Percentiles rank a stretch among this genome's conserved stretches.
These are phyloP conservation scores for Fusarium proliferatum DNA, from an alignment of 2,329 filamentous ascomycete genomes.

Conservation along the genomic window DNA sequence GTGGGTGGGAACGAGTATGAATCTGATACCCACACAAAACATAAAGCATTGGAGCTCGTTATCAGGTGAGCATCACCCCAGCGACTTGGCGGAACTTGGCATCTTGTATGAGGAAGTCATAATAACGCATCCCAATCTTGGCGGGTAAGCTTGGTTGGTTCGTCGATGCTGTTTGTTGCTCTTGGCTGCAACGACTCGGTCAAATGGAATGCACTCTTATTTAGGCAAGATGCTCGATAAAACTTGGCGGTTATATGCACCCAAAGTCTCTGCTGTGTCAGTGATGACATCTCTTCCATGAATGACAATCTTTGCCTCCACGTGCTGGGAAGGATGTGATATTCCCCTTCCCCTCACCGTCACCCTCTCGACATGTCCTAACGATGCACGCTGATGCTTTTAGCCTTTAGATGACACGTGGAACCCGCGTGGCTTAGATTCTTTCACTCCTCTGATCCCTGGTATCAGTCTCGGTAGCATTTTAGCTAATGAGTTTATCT, in stretches of 20 bases:
- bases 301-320: slow-evolving; percentile 7
- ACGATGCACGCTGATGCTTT: background rate
- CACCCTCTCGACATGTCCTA: background rate
- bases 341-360: slow-evolving; percentile 11
- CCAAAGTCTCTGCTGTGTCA: background rate
- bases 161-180: background rate
- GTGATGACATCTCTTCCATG: slow-evolving; percentile 2
- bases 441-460: background rate
- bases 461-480: background rate
- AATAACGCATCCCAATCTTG: slow-evolving; percentile 30
- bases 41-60: background rate
- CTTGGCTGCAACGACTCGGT: slow-evolving; percentile 17
- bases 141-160: slow-evolving; percentile 19
- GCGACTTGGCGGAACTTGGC: slow-evolving; percentile 21
- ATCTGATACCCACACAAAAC: slow-evolving; percentile 10
- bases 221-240: background rate
- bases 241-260: slow-evolving; percentile 1
- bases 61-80: slow-evolving; percentile 21
- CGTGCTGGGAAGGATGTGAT: slow-evolving; percentile 1
- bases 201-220: slow-evolving; percentile 18
- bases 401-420: slow-evolving; percentile 13
- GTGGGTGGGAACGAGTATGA: slow-evolving; percentile 8
- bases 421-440: slow-evolving; percentile 6
- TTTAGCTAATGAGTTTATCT: background rate
- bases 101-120: slow-evolving; percentile 18